phyloP scores from a whole-genome alignment of 2,329 filamentous ascomycete genomes.

The Phialophora macrospora region DNA sequence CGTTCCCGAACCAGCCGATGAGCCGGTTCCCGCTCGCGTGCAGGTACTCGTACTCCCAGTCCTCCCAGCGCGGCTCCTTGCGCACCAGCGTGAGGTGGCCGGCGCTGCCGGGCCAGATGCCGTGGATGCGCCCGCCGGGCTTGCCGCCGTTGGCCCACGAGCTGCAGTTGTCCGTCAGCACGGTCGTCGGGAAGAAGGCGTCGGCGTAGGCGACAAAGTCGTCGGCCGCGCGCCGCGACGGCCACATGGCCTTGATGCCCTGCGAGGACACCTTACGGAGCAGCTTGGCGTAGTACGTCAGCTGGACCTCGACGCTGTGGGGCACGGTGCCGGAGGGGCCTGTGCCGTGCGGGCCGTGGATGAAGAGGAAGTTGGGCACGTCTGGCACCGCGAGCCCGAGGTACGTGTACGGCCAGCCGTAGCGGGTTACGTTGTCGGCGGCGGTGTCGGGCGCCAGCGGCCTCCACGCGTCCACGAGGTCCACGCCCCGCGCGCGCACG shows the following conservation, averaged over 20 bases:
- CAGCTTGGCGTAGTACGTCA: conserved; percentile 69
- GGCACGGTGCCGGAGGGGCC: conserved; percentile 70
- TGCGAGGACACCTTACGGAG: conserved; percentile 70
- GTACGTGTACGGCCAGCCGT: conserved; percentile 44
- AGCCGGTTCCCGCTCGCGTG: conserved; percentile 28
- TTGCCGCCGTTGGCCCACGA: conserved; percentile 35
- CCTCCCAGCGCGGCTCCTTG: conserved; percentile 35
- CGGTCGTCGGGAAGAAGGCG: conserved; percentile 61
- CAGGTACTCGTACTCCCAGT: conserved; percentile 34
- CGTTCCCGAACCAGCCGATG: conserved; percentile 32
- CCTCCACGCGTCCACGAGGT: conserved; percentile 41
- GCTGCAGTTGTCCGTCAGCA: conserved; percentile 42
- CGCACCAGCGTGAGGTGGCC: conserved; percentile 33
- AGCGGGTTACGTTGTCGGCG: conserved; percentile 40
- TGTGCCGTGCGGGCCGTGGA: conserved; percentile 48
- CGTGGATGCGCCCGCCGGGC: conserved; percentile 30
- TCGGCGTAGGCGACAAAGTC: conserved; percentile 67
- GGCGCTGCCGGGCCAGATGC: conserved; percentile 36
- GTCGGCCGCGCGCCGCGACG: conserved; percentile 64
- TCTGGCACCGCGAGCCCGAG: conserved; percentile 47
- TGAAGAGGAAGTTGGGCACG: conserved; percentile 55
- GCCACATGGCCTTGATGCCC: conserved; percentile 66
- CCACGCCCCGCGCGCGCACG: conserved; percentile 40
- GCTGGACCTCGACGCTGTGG: conserved; percentile 68
- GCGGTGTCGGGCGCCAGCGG: conserved; percentile 39